Conservation (phyloP, 139 green algal genomes). For the Volvox reticuliferus region DNA sequence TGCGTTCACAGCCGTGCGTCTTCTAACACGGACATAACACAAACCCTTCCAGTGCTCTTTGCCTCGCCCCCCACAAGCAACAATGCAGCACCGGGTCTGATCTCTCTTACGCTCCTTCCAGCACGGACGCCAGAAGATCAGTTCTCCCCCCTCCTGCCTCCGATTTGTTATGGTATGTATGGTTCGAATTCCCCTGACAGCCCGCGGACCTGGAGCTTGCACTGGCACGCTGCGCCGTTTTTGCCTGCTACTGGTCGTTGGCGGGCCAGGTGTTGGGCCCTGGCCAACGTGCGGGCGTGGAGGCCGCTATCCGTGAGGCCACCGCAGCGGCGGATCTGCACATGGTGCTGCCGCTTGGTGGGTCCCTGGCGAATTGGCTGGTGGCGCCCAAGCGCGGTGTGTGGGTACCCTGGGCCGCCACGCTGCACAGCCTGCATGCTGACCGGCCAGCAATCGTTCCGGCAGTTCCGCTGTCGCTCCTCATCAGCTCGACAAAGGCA, state of each 20-base stretch:
- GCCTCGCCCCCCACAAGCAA: too few species aligned
- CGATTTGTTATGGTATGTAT: too few species aligned
- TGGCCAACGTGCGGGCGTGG: neutral
- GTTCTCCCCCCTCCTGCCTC: too few species aligned
- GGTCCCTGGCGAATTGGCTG: conserved; percentile 36
- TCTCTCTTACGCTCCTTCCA: too few species aligned
- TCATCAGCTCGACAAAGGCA: neutral
- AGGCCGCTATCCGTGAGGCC: conserved; percentile 42
- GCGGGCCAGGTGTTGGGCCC: conserved; percentile 43
- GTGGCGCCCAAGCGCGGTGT: conserved; percentile 1
- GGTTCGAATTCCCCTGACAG: neutral
- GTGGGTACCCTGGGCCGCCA: conserved; percentile 50
- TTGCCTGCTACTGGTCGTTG: conserved; percentile 49
- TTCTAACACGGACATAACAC: too few species aligned
- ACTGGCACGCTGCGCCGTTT: conserved; percentile 51
- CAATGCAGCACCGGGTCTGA: too few species aligned
- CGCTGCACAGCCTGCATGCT: conserved; percentile 2
- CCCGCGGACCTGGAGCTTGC: conserved; percentile 41
- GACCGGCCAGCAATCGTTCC: conserved; percentile 27
- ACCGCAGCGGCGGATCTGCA: conserved; percentile 7
- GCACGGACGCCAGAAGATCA: too few species aligned
- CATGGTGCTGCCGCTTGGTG: conserved; percentile 37
- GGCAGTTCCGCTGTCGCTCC: neutral
- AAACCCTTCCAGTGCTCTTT: too few species aligned
- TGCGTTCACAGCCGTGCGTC: too few species aligned